A percentile compares a stretch with the other conserved stretches of the same genome.
Conservation (phyloP, 2,329 filamentous ascomycete species). For the Aspergillus melleus region DNA sequence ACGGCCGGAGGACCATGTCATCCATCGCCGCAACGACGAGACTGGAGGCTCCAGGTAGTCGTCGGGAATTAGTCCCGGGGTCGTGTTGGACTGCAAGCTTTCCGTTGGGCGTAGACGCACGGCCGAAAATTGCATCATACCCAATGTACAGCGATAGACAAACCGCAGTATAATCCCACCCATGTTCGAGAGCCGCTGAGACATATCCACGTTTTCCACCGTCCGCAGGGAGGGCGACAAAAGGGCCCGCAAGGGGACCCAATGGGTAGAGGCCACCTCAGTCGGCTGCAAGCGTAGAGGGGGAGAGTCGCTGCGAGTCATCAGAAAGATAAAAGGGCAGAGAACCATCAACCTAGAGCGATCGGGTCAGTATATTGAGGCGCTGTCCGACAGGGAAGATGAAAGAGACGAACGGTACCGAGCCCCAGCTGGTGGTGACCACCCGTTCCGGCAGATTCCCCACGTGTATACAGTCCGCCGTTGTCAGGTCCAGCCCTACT, state of each 20-base stretch:
- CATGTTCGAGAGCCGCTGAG: constrained; percentile 59
- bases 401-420: constrained; percentile 50
- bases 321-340: constrained; percentile 67
- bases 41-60: constrained; percentile 23
- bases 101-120: constrained; percentile 63
- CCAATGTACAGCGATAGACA: constrained; percentile 58
- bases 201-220: constrained; percentile 63
- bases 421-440: constrained; percentile 67
- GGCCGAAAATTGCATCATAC: constrained; percentile 68
- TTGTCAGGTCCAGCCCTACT: constrained; percentile 61
- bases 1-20: constrained; percentile 28
- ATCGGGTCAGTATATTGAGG: constrained; percentile 17
- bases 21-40: constrained; percentile 27
- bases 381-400: neutral
- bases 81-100: constrained; percentile 58
- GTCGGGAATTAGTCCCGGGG: constrained; percentile 50
- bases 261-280: constrained; percentile 68
- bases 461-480: constrained; percentile 48
- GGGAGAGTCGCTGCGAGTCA: constrained; percentile 58
- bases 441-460: constrained; percentile 67
- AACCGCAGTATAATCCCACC: constrained; percentile 56
- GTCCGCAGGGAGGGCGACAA: constrained; percentile 62
- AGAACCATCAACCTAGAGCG: constrained; percentile 62
- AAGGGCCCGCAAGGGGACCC: constrained; percentile 65
- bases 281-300: constrained; percentile 64